A percentile compares a stretch with the other conserved stretches of the same genome.
Conservation (phyloP, 768 basidiomycete species). For the Macrolepiota fuliginosa region DNA sequence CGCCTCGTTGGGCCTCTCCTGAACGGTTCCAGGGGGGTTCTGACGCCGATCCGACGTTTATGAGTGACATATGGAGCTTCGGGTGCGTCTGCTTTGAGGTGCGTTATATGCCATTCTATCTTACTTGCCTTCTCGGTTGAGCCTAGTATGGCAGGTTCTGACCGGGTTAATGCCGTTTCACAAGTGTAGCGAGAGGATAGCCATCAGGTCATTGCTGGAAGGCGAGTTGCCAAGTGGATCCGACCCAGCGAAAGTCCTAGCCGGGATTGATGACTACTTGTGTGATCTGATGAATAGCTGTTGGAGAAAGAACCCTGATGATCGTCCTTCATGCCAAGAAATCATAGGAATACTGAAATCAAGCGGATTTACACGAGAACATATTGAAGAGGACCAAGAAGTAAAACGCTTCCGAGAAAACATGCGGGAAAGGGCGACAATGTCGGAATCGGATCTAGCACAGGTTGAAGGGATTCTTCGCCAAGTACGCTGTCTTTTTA, state of each 20-base stretch:
- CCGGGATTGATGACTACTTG: background rate
- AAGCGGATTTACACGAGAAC: background rate
- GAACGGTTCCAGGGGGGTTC: background rate
- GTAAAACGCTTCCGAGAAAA: too few species aligned
- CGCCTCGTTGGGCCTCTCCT: background rate
- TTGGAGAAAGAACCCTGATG: background rate
- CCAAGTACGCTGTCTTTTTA: too few species aligned
- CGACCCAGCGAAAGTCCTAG: background rate
- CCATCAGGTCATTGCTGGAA: too few species aligned
- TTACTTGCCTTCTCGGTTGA: background rate
- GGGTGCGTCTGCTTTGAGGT: background rate
- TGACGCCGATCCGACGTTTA: background rate
- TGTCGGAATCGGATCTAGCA: too few species aligned
- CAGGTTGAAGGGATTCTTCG: too few species aligned
- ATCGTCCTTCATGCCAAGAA: background rate
- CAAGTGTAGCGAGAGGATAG: too few species aligned
- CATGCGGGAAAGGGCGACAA: too few species aligned
- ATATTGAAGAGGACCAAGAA: background rate
- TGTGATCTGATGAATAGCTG: background rate
- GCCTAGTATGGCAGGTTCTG: background rate
- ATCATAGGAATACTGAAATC: background rate
- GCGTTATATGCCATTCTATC: background rate
- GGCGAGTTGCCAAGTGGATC: too few species aligned
- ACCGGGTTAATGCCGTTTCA: background rate
- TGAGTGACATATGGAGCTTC: background rate